A percentile compares a stretch with the other conserved stretches of the same genome.
Evolutionary conservation across 345 rosid species (phyloP).

Genomic region (Lepidium didymum): DNA sequence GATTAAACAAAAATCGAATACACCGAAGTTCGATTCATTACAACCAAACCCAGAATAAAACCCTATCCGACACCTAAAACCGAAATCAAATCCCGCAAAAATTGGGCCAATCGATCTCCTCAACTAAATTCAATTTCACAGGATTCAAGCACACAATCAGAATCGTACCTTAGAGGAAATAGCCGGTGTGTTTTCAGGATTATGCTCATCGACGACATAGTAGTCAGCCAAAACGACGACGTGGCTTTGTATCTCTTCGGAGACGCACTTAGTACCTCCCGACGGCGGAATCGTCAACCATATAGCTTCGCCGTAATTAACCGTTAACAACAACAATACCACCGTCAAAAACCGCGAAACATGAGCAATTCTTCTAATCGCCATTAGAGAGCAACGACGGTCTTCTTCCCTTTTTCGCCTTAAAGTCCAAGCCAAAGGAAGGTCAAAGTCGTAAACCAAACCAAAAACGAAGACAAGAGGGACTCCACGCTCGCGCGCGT

Average conservation of each 20-base stretch:
- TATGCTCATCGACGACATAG: conserved; percentile 56
- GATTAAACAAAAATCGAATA: neutral
- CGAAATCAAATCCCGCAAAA: neutral
- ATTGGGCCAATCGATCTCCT: neutral
- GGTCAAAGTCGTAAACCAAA: conserved; percentile 12
- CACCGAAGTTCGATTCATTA: neutral
- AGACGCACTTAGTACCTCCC: conserved; percentile 79
- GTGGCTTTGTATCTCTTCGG: conserved; percentile 85
- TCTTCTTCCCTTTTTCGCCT: neutral
- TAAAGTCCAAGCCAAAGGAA: conserved; percentile 2
- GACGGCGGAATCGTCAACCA: conserved; percentile 76
- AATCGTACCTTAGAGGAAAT: conserved; percentile 51
- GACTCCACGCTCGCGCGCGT: conserved; percentile 20
- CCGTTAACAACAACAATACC: conserved; percentile 15
- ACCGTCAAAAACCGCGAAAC: neutral
- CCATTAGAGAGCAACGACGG: conserved; percentile 21
- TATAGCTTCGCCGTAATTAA: conserved; percentile 40
- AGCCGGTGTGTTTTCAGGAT: conserved; percentile 36
- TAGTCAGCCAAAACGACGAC: conserved; percentile 80
- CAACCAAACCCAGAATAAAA: neutral
- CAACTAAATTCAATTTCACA: neutral
- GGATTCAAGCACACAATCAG: neutral
- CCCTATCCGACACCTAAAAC: neutral
- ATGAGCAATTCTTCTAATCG: conserved; percentile 2
- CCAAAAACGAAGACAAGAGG: neutral